These are phyloP conservation scores for Ophiorrhiza pumila DNA, from an alignment of 257 asterid species.

Conservation along the genomic window DNA sequence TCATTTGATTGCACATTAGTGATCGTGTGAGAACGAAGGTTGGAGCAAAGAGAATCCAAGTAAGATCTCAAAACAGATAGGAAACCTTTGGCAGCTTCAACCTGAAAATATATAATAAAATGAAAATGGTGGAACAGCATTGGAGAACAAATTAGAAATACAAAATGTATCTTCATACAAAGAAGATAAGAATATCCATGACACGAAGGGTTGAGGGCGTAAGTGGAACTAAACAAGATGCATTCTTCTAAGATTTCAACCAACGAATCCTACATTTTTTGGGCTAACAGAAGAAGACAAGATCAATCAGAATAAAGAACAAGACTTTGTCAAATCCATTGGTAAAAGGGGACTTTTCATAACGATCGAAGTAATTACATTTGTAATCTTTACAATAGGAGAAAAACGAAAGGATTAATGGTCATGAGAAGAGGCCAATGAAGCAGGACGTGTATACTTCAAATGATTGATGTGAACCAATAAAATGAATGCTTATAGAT, in stretches of 20 bases:
- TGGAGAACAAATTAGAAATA: no score
- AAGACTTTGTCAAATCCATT: neutral
- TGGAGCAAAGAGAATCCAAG: slow-evolving; percentile 79
- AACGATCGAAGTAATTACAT: neutral
- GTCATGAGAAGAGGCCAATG: neutral
- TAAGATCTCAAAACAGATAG: slow-evolving; percentile 63
- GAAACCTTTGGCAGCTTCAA: slow-evolving; percentile 91
- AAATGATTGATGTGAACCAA: neutral
- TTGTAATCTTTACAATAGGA: neutral
- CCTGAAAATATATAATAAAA: slow-evolving; percentile 39
- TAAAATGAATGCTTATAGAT: neutral
- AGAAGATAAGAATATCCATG: no score
- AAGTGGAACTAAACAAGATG: neutral
- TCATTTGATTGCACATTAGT: slow-evolving; percentile 97
- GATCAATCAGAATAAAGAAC: neutral
- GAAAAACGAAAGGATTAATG: neutral
- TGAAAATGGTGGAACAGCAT: neutral
- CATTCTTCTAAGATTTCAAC: neutral
- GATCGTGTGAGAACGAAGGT: slow-evolving; percentile 91
- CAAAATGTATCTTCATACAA: no score
- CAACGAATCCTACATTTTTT: neutral
- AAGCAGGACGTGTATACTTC: neutral
- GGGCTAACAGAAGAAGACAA: neutral
- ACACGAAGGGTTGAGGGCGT: neutral
- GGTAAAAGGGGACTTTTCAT: neutral